Evolutionary conservation across 805 yeast genomes (phyloP).

Genomic region (Debaryomyces maramus): DNA sequence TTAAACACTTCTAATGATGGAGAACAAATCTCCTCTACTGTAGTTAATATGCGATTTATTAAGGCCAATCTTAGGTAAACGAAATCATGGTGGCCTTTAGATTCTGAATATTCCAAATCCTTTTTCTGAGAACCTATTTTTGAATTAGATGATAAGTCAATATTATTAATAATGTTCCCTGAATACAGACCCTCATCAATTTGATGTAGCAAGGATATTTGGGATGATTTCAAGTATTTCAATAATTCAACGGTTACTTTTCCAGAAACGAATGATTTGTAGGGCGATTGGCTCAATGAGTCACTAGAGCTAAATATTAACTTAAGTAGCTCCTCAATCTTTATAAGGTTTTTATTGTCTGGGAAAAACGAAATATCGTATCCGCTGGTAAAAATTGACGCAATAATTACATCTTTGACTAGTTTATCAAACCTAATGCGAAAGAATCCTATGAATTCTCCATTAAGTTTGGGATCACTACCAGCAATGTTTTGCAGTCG

Average conservation of each 20-base stretch:
- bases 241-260: not conserved
- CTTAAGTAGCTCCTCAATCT: not conserved
- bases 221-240: slow-evolving; percentile 2
- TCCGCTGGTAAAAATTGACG: slow-evolving; percentile 3
- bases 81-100: not conserved
- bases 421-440: slow-evolving; percentile 3
- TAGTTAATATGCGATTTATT: not conserved
- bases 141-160: not conserved
- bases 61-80: not conserved
- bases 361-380: not conserved
- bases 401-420: slow-evolving; percentile 4
- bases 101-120: not conserved
- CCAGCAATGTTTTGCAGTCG: not conserved
- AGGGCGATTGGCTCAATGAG: not conserved
- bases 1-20: slow-evolving; percentile 1
- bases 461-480: not conserved
- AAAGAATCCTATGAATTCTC: slow-evolving; percentile 3
- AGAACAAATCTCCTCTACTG: not conserved
- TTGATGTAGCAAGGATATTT: not conserved
- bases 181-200: not conserved
- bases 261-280: not conserved
- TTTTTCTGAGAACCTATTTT: not conserved
- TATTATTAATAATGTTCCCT: not conserved
- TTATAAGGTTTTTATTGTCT: not conserved
- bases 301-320: not conserved